Percentiles rank a stretch among this genome's conserved stretches.
Conservation (phyloP, 768 basidiomycete species). For the Leccinum broughii region DNA sequence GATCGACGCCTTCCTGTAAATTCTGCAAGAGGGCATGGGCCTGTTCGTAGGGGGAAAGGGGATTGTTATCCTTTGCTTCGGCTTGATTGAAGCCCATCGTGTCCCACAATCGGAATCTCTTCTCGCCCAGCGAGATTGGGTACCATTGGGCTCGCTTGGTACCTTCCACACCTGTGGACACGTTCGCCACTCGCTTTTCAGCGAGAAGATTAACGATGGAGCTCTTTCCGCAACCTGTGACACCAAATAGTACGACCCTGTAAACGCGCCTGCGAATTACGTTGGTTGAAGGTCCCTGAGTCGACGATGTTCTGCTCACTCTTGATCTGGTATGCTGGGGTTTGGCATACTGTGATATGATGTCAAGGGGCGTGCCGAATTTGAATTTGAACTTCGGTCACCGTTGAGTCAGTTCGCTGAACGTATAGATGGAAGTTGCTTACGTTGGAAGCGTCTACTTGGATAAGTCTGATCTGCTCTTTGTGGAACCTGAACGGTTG, state of each 20-base stretch:
- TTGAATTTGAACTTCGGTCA: not conserved
- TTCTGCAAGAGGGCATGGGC: constrained; percentile 35
- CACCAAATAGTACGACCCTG: constrained; percentile 30
- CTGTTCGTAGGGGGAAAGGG: constrained; percentile 27
- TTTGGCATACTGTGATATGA: not conserved
- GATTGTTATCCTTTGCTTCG: constrained; percentile 12
- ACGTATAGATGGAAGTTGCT: constrained; percentile 1
- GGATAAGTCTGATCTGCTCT: not conserved
- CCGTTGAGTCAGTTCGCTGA: not conserved
- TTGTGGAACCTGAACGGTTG: not conserved
- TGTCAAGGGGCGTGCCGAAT: not conserved
- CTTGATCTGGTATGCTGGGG: constrained; percentile 4
- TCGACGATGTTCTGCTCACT: constrained; percentile 16
- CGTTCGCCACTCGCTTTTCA: constrained; percentile 25
- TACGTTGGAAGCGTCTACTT: constrained; percentile 6
- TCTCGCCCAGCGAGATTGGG: constrained; percentile 20
- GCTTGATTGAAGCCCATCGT: constrained; percentile 36
- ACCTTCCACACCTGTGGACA: constrained; percentile 31
- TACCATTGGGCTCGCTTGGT: constrained; percentile 32
- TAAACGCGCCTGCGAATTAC: constrained; percentile 17
- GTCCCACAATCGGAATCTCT: constrained; percentile 32
- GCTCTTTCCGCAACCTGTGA: constrained; percentile 33
- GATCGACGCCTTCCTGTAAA: constrained; percentile 37
- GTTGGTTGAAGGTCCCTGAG: constrained; percentile 3
- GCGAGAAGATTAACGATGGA: constrained; percentile 33